Conservation (phyloP, 371 early-diverging fungal genomes). For the Mortierella sp. region DNA sequence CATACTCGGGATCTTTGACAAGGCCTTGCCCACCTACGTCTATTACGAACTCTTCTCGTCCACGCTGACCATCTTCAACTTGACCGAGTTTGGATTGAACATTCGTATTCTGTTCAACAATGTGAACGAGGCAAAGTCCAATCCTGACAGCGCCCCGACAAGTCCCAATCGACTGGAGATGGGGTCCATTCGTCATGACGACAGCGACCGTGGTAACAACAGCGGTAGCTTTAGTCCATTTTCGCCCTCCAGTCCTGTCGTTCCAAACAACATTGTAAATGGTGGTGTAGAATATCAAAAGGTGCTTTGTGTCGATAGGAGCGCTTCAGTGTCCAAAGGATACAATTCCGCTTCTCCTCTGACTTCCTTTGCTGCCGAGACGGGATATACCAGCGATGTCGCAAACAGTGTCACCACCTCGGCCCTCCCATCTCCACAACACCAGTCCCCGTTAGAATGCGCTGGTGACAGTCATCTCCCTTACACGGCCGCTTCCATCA, state of each 20-base stretch:
- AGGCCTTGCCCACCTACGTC: slow-evolving; percentile 41
- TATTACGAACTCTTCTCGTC: slow-evolving; percentile 53
- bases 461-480: background rate
- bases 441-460: slow-evolving; percentile 6
- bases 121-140: slow-evolving; percentile 13
- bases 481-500: background rate
- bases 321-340: too few relatives aligned
- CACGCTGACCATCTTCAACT: slow-evolving; percentile 45
- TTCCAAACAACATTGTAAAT: background rate
- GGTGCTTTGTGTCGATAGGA: too few relatives aligned
- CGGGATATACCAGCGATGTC: too few relatives aligned
- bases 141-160: background rate
- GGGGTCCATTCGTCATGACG: slow-evolving; percentile 7
- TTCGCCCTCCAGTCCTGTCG: too few relatives aligned
- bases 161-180: slow-evolving; percentile 32
- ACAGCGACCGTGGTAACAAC: background rate
- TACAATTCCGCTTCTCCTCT: too few relatives aligned
- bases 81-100: slow-evolving; percentile 53
- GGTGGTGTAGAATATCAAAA: too few relatives aligned
- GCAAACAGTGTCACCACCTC: too few relatives aligned
- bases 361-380: too few relatives aligned
- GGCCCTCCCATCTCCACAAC: too few relatives aligned
- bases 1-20: slow-evolving; percentile 47
- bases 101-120: slow-evolving; percentile 45
- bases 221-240: too few relatives aligned